Base-by-base conservation (phyloP, 768 basidiomycete genomes). In the Lentinula lateritia region DNA sequence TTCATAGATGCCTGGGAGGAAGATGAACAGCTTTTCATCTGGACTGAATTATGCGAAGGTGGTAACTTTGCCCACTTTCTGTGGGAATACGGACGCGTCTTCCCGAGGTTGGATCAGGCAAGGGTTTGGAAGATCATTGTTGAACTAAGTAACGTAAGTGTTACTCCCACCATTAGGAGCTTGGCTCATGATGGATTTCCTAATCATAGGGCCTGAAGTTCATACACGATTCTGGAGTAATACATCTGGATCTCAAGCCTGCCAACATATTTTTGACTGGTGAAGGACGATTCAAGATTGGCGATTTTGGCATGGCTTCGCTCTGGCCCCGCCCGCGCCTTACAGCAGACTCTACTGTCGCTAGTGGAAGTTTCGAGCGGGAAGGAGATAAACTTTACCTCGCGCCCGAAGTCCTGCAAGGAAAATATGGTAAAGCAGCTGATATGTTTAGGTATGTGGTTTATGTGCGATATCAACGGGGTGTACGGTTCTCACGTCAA, bases 281-380 rank as follows among this genome's bases (percentile, higher is more conserved):
- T 7, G 83, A 87, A 46, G 97, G 97, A 1, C 83, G 89, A 50
- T 89, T 99, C 77, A 94, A 93, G 77, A 94, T 99, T 71, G 96
- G 96, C 7, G 97, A 99, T 73, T 98, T 98, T 76, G 97, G 97
- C 8, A 94, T 99, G 88, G 95, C 96, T n/a, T 92, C 93, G 6
- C 68, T 93, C 57, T 95, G 93, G 90, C 93, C 94, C 0, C 79
- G 94, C 42, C 76, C 78, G 68, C 71, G 61, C 56, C 66, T 50
- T 50, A 68, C 16, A 66, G 66, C 52, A 65, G 67, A 46, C 67
- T 62, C 12, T 66, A 72, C 38, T 72, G 68, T 9, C 76, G n/a
- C 74, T 54, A 73, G 71, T 7, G 67, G 75, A 57, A 82, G 79
- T 7, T 94, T 98, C 71, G 96, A 98, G 73, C 84, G 97, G 15